phyloP scores from a whole-genome alignment of 2,329 filamentous ascomycete genomes.

The Colletotrichum tropicicola region DNA sequence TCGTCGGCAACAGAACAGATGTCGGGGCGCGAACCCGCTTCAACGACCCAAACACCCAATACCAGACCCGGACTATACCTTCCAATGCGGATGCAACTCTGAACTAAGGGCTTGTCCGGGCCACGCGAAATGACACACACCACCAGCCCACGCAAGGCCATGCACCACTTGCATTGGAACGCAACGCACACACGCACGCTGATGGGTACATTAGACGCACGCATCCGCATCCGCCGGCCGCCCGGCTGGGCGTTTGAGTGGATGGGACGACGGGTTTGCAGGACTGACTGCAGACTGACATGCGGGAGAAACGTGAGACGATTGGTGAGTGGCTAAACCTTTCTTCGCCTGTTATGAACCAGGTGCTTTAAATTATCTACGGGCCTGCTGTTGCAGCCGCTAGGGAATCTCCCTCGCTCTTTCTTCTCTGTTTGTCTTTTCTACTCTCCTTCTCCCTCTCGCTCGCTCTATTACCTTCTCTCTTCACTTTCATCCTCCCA shows the following conservation, averaged over 20 bases:
- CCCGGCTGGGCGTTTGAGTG: slow-evolving; percentile 19
- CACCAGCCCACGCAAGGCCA: neutral
- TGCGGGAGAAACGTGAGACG: neutral
- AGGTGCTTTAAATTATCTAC: slow-evolving; percentile 21
- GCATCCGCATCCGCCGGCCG: slow-evolving; percentile 23
- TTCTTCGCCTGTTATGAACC: slow-evolving; percentile 16
- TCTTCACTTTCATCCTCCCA: neutral
- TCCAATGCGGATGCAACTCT: slow-evolving; percentile 25
- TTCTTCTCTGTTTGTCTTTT: neutral
- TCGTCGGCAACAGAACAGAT: slow-evolving; percentile 11
- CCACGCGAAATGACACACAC: slow-evolving; percentile 28
- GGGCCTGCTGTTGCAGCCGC: slow-evolving; percentile 17
- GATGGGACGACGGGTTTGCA: slow-evolving; percentile 1
- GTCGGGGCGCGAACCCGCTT: neutral
- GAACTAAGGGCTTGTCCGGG: slow-evolving; percentile 11
- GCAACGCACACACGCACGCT: slow-evolving; percentile 6
- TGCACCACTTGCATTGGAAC: slow-evolving; percentile 21
- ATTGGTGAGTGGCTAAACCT: slow-evolving; percentile 12
- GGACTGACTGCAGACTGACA: slow-evolving; percentile 10
- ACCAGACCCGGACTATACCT: slow-evolving; percentile 25
- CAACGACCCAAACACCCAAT: neutral
- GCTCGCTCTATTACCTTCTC: neutral
- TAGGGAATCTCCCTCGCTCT: neutral
- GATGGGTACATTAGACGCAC: slow-evolving; percentile 12
- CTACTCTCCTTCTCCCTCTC: neutral